Conservation (phyloP, 805 yeast species). For the Barnettozyma botsteinii region DNA sequence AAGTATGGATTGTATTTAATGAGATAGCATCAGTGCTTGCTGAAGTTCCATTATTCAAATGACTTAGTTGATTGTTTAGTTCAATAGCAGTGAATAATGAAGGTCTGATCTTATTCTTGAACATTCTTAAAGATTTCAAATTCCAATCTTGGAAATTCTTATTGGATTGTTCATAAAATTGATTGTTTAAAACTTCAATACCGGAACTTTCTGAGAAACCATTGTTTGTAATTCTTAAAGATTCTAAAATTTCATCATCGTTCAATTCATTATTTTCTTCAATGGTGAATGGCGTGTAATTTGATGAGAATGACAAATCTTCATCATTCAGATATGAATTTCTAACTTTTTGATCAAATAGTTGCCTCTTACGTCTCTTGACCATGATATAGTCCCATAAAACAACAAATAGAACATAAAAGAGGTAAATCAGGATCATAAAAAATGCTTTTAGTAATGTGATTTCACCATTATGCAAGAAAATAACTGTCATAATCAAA, state of each 20-base stretch:
- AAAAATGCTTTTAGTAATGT: constrained; percentile 46
- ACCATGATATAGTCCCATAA: constrained; percentile 22
- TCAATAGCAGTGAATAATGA: constrained; percentile 23
- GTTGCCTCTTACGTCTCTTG: constrained; percentile 13
- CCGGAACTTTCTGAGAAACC: constrained; percentile 6
- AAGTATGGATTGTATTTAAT: constrained; percentile 8
- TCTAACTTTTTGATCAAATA: constrained; percentile 22
- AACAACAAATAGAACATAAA: constrained; percentile 50
- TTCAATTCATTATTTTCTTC: constrained; percentile 19
- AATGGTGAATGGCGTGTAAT: constrained; percentile 8
- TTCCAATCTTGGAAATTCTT: constrained; percentile 8
- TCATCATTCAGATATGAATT: constrained; percentile 13
- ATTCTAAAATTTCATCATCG: constrained; percentile 19
- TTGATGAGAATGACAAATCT: constrained; percentile 4
- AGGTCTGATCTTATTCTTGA: constrained; percentile 16
- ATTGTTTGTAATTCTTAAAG: constrained; percentile 1
- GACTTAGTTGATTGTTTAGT: constrained; percentile 15
- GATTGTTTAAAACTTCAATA: constrained; percentile 9
- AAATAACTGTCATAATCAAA: constrained; percentile 42
- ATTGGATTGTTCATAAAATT: constrained; percentile 5
- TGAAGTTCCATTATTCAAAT: background rate
- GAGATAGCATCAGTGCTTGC: constrained; percentile 10
- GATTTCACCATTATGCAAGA: constrained; percentile 56
- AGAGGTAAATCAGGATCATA: constrained; percentile 50
- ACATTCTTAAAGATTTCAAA: constrained; percentile 9